A percentile compares a stretch with the other conserved stretches of the same genome.
Conservation (phyloP, 1,284 basidiomycete genomes). For the Clitocybe nebularis region DNA sequence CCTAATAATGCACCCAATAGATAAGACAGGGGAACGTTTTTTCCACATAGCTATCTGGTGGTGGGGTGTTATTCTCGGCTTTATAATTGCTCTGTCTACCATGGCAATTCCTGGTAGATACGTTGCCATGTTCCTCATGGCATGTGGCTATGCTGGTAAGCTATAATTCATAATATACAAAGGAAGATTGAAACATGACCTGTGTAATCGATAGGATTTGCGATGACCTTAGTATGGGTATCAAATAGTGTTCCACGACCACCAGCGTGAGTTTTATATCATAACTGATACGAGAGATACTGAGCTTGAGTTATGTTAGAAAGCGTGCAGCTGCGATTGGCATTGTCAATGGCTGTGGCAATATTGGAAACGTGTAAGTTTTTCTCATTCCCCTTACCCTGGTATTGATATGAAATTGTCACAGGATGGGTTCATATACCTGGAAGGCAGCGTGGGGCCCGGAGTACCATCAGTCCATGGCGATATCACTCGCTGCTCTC, state of each 20-base stretch:
- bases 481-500: slow-evolving; percentile 39
- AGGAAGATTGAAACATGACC: neutral
- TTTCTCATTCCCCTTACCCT: slow-evolving; percentile 2
- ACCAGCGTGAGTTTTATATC: slow-evolving; percentile 38
- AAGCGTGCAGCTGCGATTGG: slow-evolving; percentile 36
- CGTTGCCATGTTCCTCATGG: slow-evolving; percentile 64
- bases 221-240: slow-evolving; percentile 61
- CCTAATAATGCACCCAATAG: slow-evolving; percentile 28
- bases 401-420: neutral
- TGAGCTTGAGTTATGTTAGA: slow-evolving; percentile 10
- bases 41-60: slow-evolving; percentile 61
- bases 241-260: slow-evolving; percentile 60
- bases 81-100: slow-evolving; percentile 57
- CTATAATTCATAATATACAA: slow-evolving; percentile 6
- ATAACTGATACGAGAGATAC: neutral
- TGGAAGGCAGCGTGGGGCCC: slow-evolving; percentile 51
- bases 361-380: slow-evolving; percentile 33
- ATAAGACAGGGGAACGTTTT: slow-evolving; percentile 61
- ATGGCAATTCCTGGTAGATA: slow-evolving; percentile 54
- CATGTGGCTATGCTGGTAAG: slow-evolving; percentile 50
- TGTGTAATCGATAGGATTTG: slow-evolving; percentile 46
- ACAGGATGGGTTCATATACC: slow-evolving; percentile 46
- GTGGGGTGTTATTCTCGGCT: slow-evolving; percentile 62
- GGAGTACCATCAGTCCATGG: slow-evolving; percentile 47
- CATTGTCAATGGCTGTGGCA: slow-evolving; percentile 33